Base-by-base conservation (phyloP, 805 yeast genomes). In the Candida cerambycidarum region DNA sequence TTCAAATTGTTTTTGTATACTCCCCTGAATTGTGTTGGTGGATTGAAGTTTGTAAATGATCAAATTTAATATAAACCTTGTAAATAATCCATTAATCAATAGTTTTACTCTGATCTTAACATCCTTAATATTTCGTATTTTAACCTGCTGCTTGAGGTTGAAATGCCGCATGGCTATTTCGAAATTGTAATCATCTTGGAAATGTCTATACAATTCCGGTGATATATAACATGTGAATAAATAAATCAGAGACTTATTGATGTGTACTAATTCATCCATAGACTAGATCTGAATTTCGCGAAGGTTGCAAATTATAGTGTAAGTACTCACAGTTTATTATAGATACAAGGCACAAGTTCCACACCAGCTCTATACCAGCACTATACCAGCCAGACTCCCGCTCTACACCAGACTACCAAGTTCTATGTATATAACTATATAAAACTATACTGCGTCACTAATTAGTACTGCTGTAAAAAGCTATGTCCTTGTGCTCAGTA, bases 121-220 rank as follows among this genome's bases (percentile, higher is more conserved):
- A 40, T 61, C 63, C 49, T 67, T 74, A 39, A 71, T 67, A 19
- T 62, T 55, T 13, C 71, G 59, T 3, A 83, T 63, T 11, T 45
- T 54, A 2, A 59, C 49, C 48, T 79, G 85, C 13, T 61, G 62
- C 0, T 52, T 39, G 9, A 79, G 59, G 16, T 50, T 28, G 2
- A 80, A 51, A 13, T 67, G 52, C 32, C 87, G 62, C 44, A 82
- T 54, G 7, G 73, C 59, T 1, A 55, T 51, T 54, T 82, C 87
- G 49, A 77, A 80, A 47, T 67, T 63, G 54, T 59, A 72, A 38
- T 65, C 76, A 45, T 61, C 61, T 12, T 38, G n/a, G 9, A 60
- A 46, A 38, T 42, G 55, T 2, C 36, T 43, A 11, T 43, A 35
- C n/a, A 59, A 33, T 15, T 44, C 47, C 1, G 32, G 24, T 4